Percentiles rank a stretch among this genome's conserved stretches.
Conservation (phyloP, 2,329 filamentous ascomycete genomes). For the Albifimbria verrucaria region DNA sequence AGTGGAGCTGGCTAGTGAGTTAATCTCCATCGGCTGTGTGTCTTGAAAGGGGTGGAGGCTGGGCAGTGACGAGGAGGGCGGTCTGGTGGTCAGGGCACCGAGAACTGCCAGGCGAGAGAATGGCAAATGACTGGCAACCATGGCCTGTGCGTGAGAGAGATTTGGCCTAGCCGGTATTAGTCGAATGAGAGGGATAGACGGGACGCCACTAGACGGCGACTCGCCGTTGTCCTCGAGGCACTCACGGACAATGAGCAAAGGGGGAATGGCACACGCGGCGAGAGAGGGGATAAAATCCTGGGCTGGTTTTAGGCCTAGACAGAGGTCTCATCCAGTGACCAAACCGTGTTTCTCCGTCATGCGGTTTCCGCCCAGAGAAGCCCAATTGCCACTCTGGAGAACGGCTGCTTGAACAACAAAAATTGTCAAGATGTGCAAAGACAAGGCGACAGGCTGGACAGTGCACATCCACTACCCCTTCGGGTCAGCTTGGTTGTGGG, state of each 20-base stretch:
- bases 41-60: slow-evolving; percentile 2
- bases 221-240: background rate
- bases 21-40: slow-evolving; percentile 20
- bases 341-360: too few species aligned
- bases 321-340: too few species aligned
- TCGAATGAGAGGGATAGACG: background rate
- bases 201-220: background rate
- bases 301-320: too few species aligned
- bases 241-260: too few species aligned
- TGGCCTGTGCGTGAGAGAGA: background rate
- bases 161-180: background rate
- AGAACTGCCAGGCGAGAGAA: background rate
- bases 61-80: background rate
- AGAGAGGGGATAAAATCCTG: too few species aligned
- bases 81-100: background rate
- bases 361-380: too few species aligned
- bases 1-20: slow-evolving; percentile 19
- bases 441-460: slow-evolving; percentile 7
- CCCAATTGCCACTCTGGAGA: too few species aligned
- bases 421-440: too few species aligned
- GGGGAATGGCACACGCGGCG: too few species aligned
- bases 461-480: slow-evolving; percentile 11
- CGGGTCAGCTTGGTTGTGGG: slow-evolving; percentile 14
- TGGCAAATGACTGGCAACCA: background rate
- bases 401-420: too few species aligned